These are phyloP conservation scores for Aspergillus nomiae DNA, from an alignment of 2,329 filamentous ascomycete genomes.

Conservation along the genomic window DNA sequence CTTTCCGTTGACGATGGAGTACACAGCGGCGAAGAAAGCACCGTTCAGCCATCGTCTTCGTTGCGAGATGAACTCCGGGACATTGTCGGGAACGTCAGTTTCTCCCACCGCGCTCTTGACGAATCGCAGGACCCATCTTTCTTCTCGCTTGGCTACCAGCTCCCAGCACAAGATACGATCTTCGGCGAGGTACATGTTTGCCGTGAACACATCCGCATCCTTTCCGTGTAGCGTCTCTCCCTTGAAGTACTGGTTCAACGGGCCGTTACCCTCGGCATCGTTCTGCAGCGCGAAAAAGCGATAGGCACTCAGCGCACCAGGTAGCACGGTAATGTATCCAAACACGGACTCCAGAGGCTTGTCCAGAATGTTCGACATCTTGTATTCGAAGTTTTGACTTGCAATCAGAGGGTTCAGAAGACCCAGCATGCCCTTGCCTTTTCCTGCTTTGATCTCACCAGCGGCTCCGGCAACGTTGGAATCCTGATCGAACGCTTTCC, in stretches of 20 bases:
- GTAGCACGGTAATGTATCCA: conserved; percentile 95
- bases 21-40: conserved; percentile 97
- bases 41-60: conserved; percentile 96
- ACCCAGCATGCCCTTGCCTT: conserved; percentile 79
- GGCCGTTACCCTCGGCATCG: conserved; percentile 91
- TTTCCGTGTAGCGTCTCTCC: conserved; percentile 95
- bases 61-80: conserved; percentile 97
- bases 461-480: conserved; percentile 96
- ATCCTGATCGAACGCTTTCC: conserved; percentile 98
- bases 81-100: conserved; percentile 88
- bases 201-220: conserved; percentile 94
- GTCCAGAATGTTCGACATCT: conserved; percentile 98
- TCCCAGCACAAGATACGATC: conserved; percentile 99
- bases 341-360: conserved; percentile 97
- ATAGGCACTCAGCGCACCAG: conserved; percentile 92
- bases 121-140: conserved; percentile 97
- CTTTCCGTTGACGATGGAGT: conserved; percentile 90
- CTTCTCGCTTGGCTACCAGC: conserved; percentile 88
- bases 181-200: conserved; percentile 98
- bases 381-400: conserved; percentile 99
- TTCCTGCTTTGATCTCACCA: conserved; percentile 96
- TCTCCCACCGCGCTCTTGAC: conserved; percentile 96
- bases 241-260: conserved; percentile 98
- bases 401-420: conserved; percentile 92
- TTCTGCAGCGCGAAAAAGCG: conserved; percentile 96